A percentile compares a stretch with the other conserved stretches of the same genome.
These are phyloP conservation scores for Aspergillus terreus DNA, from an alignment of 2,329 filamentous ascomycete genomes.

Conservation along the genomic window DNA sequence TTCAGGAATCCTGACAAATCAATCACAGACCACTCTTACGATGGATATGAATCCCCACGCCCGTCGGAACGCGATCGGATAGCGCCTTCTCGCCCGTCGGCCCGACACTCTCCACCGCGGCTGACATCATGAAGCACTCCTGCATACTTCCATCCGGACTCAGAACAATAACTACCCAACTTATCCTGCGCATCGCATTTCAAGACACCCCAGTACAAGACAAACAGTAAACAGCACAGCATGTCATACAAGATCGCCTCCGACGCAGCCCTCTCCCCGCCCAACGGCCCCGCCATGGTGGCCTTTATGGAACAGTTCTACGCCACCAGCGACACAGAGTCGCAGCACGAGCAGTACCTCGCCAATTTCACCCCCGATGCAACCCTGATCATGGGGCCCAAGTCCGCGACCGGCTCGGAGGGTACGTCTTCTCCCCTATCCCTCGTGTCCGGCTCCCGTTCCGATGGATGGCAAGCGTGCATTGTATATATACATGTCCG, in stretches of 20 bases:
- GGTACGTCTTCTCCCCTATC: conserved; percentile 19
- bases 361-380: conserved; percentile 32
- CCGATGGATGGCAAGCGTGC: background rate
- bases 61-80: conserved; percentile 12
- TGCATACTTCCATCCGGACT: background rate
- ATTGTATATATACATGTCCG: background rate
- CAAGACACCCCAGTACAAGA: background rate
- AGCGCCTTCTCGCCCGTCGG: conserved; percentile 8
- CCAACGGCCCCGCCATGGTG: conserved; percentile 21
- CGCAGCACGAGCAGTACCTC: conserved; percentile 33
- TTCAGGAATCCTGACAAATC: background rate
- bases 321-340: conserved; percentile 32
- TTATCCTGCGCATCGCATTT: background rate
- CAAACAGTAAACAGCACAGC: conserved; percentile 6
- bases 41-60: background rate
- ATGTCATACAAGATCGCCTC: conserved; percentile 34
- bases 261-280: conserved; percentile 21
- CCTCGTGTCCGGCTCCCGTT: background rate
- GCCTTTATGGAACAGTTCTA: conserved; percentile 37
- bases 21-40: too few species aligned
- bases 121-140: conserved; percentile 3
- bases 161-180: background rate
- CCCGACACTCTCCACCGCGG: conserved; percentile 7
- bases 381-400: conserved; percentile 37
- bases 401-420: conserved; percentile 27